Conservation (phyloP, 1,139 yeast genomes). For the Yamadazyma diddensiae region DNA sequence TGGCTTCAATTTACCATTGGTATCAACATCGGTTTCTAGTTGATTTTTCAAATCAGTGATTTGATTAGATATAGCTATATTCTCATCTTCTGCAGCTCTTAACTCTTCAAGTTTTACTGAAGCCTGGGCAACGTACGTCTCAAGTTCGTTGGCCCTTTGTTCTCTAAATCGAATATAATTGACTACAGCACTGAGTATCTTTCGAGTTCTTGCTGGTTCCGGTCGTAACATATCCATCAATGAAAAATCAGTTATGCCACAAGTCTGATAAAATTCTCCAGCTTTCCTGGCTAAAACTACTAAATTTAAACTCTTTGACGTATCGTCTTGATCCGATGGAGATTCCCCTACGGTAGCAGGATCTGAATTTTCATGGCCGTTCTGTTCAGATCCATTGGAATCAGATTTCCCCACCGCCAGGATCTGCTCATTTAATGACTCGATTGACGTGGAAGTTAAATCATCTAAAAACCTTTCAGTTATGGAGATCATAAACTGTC, state of each 20-base stretch:
- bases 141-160: conserved; percentile 69
- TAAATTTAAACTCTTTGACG: conserved; percentile 37
- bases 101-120: conserved; percentile 47
- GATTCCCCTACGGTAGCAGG: no score
- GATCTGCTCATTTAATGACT: conserved; percentile 28
- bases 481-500: conserved; percentile 56
- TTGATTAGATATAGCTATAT: conserved; percentile 39
- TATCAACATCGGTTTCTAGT: conserved; percentile 18
- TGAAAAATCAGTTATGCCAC: conserved; percentile 78
- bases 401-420: no score
- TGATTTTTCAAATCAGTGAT: conserved; percentile 38
- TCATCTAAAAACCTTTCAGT: conserved; percentile 72
- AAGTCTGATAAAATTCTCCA: conserved; percentile 59
- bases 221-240: conserved; percentile 67
- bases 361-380: conserved; percentile 1
- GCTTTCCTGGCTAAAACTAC: conserved; percentile 60
- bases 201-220: conserved; percentile 59
- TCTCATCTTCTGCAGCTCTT: conserved; percentile 29
- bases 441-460: conserved; percentile 61
- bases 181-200: conserved; percentile 78
- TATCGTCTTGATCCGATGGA: conserved; percentile 17
- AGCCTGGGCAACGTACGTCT: conserved; percentile 54
- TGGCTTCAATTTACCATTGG: conserved; percentile 21
- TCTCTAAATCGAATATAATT: conserved; percentile 85
- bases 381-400: neutral